Evolutionary conservation across 129 eudicot species (phyloP), one percentile per base, ranked within the genome.

Genomic region (Flaveria linearis): DNA sequence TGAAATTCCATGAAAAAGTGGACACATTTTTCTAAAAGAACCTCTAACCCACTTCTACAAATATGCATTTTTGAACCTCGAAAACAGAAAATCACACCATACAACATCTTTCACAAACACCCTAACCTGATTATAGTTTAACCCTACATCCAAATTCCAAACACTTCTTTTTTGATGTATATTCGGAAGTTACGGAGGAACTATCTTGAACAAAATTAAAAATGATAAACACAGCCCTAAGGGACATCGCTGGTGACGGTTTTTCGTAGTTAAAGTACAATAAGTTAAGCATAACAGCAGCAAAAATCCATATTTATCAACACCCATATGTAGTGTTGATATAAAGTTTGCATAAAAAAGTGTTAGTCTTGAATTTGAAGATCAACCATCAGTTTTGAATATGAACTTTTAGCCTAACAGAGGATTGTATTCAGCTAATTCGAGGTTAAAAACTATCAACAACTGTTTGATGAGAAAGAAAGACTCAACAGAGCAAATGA

Each of bases 321-420:
- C 20, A 18, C 26, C 28, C 30, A 7, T 20, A 20, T 4, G 5
- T 36, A 36, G 41, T 36, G 41, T 36, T 36, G 41, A 36, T 25
- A 23, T 14, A 51, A 53, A 58, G 7, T 18, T 60, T 58, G 78
- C 69, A 74, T 14, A n/a, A 50, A 58, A 46, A 74, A 60, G 58
- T 75, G 20, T 45, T 36, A 36, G 41, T 36, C 41, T 36, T 36
- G 41, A 36, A 5, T 36, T 36, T 36, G 41, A 36, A 36, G 41
- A 36, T 36, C 41, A 36, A 36, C 41, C 41, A 36, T 36, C 0
- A 36, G 7, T 36, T 36, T 36, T 36, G 41, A 36, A 36, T 36
- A 36, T 36, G 41, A 36, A 36, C 41, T 36, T 36, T 36, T 36
- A 36, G 41, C 41, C 41, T 36, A 36, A 36, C 5, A 5, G 41